Conservation (phyloP, 2,329 filamentous ascomycete species). For the Alternaria consortialis region DNA sequence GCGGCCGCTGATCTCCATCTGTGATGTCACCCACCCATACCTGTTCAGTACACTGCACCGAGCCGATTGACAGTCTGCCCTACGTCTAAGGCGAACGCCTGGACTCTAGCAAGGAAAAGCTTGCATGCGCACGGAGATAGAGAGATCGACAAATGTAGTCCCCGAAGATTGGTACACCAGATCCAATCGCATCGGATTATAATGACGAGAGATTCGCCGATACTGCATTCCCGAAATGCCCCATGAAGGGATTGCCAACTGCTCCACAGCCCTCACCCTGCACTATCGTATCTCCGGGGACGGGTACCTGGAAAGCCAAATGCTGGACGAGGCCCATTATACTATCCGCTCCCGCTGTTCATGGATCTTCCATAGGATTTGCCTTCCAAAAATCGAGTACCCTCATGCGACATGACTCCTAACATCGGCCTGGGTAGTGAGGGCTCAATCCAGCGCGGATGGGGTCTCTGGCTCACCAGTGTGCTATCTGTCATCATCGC, state of each 20-base stretch:
- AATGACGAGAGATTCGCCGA: slow-evolving; percentile 1
- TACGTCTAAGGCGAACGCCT: background rate
- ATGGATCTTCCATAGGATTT: slow-evolving; percentile 1
- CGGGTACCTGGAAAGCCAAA: background rate
- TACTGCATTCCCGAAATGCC: background rate
- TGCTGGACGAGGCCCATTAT: slow-evolving; percentile 5
- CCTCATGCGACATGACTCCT: slow-evolving; percentile 24
- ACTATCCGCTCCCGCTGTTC: slow-evolving; percentile 7
- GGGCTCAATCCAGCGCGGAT: slow-evolving; percentile 31
- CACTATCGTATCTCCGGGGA: background rate
- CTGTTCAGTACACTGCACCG: slow-evolving; percentile 13
- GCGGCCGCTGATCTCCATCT: slow-evolving; percentile 18
- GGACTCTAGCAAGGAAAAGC: slow-evolving; percentile 10
- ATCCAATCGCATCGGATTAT: slow-evolving; percentile 8
- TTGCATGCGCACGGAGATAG: background rate
- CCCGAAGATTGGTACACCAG: slow-evolving; percentile 8
- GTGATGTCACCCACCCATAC: slow-evolving; percentile 6
- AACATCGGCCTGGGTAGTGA: slow-evolving; percentile 36
- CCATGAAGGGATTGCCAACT: background rate
- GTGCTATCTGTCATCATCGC: slow-evolving; percentile 32
- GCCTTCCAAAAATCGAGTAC: background rate
- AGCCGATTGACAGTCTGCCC: slow-evolving; percentile 4
- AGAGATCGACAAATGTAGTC: background rate
- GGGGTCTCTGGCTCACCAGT: slow-evolving; percentile 34
- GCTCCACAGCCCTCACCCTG: background rate